Base-by-base conservation (phyloP, 805 yeast genomes). In the Saturnispora hagleri region DNA sequence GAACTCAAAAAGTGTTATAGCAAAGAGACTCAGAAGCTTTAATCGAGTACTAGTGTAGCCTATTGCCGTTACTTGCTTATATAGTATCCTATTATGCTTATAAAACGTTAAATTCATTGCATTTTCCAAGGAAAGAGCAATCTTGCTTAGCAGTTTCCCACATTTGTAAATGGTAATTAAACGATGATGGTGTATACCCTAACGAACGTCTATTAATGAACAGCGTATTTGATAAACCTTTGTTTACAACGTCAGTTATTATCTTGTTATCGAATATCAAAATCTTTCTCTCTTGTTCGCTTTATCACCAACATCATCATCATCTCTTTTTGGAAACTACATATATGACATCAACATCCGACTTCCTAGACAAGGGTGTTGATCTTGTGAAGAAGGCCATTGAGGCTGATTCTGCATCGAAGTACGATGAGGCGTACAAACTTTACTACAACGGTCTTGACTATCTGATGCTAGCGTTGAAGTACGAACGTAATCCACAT, bases 301-400 rank as follows among this genome's bases (percentile, higher is more conserved):
- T 41, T 41, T 41, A 41, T 41, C 44, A 24, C 9, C 44, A 41
- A 22, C 44, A 13, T 44, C 36, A 18, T 4, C 13, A 38, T 44
- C 15, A 12, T 33, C 38, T 44, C 18, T 33, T 44, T 12, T 13
- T 27, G 15, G 31, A 17, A 18, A 18, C 24, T 18, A 20, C 42
- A 22, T 41, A 2, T 40, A 64, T 64, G 68, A 61, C 67, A 12
- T 60, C 61, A 47, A 64, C 82, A 6, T 78, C 79, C 10, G 67
- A 91, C 63, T 91, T 91, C 66, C 76, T 93, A 42, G 82, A 86
- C 54, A 93, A 93, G 65, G 99, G 97, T n/a, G 89, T 93, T 24
- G 97, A 89, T 56, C 75, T 89, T 36, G 95, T 93, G 18, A 95
- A 89, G 64, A 85, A 84, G 67, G 99, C 99, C 24, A 89, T 93